Evolutionary conservation across 2,329 filamentous ascomycete genomes (phyloP).

Genomic region (Colletotrichum limetticola): DNA sequence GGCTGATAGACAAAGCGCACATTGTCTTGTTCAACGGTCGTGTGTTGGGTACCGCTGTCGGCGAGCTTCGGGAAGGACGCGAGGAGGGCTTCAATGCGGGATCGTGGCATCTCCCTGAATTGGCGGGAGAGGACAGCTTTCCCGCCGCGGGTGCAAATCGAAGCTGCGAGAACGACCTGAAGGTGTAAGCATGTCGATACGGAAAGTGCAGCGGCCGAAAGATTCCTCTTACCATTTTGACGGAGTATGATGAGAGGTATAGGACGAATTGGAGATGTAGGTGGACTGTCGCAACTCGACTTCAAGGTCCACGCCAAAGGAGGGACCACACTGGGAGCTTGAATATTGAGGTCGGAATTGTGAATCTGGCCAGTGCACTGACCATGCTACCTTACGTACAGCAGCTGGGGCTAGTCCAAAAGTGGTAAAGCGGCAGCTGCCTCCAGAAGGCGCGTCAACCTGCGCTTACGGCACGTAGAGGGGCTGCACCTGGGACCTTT

Average conservation of each 20-base stretch:
- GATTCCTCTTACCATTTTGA: constrained; percentile 32
- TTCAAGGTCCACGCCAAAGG: constrained; percentile 24
- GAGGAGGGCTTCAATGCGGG: constrained; percentile 94
- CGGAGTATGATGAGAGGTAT: constrained; percentile 12
- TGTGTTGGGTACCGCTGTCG: constrained; percentile 95
- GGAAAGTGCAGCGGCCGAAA: not conserved
- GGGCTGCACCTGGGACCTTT: constrained; percentile 18
- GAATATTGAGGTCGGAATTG: constrained; percentile 37
- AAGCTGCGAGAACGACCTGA: constrained; percentile 97
- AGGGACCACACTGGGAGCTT: constrained; percentile 31
- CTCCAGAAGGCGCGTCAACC: constrained; percentile 17
- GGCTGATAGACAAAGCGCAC: constrained; percentile 99
- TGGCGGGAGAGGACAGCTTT: constrained; percentile 98
- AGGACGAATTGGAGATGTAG: constrained; percentile 28
- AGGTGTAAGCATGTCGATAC: constrained; percentile 19
- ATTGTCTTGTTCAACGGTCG: constrained; percentile 98
- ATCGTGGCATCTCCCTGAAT: constrained; percentile 97
- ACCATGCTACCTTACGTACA: constrained; percentile 29
- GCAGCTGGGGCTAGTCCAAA: not conserved
- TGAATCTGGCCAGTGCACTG: constrained; percentile 39
- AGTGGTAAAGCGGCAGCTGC: constrained; percentile 8
- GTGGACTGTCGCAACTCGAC: constrained; percentile 32
- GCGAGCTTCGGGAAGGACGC: constrained; percentile 98
- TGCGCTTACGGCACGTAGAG: constrained; percentile 23
- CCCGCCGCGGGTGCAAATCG: constrained; percentile 97